Conservation (phyloP, 805 yeast species). For the Candida tibetensis region DNA sequence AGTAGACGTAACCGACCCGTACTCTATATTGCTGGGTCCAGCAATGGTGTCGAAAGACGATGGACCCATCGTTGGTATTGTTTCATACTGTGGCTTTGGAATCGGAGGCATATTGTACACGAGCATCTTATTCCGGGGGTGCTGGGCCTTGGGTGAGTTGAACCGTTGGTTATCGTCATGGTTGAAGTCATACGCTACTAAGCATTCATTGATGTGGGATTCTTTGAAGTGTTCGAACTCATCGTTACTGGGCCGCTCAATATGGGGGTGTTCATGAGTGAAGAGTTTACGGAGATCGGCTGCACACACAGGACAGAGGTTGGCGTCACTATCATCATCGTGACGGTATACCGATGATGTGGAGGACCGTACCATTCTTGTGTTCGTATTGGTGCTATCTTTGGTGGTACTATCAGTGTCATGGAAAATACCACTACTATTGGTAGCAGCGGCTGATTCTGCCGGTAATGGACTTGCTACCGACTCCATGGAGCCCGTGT, state of each 20-base stretch:
- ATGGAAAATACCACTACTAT: conserved; percentile 6
- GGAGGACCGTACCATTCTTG: conserved; percentile 20
- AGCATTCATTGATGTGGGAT: conserved; percentile 68
- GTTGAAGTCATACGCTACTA: conserved; percentile 66
- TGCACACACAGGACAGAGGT: conserved; percentile 43
- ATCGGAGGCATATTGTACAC: conserved; percentile 62
- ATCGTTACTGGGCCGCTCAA: conserved; percentile 12
- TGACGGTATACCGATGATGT: conserved; percentile 16
- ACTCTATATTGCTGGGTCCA: conserved; percentile 5
- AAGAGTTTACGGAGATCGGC: conserved; percentile 25
- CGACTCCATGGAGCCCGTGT: not conserved
- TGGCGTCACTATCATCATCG: conserved; percentile 25
- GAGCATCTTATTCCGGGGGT: conserved; percentile 73
- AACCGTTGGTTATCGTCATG: conserved; percentile 49
- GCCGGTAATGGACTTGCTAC: conserved; percentile 1
- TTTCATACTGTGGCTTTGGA: conserved; percentile 38
- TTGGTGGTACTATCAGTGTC: conserved; percentile 19
- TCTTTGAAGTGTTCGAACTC: conserved; percentile 47
- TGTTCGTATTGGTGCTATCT: conserved; percentile 15
- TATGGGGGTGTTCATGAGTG: conserved; percentile 12
- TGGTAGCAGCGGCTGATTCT: not conserved
- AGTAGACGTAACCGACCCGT: conserved; percentile 22
- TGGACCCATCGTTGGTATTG: conserved; percentile 19
- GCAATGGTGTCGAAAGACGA: conserved; percentile 17
- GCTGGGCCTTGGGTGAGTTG: conserved; percentile 23